Evolutionary conservation across 1,139 yeast genomes (phyloP).

Genomic region (Pneumocystis murina): DNA sequence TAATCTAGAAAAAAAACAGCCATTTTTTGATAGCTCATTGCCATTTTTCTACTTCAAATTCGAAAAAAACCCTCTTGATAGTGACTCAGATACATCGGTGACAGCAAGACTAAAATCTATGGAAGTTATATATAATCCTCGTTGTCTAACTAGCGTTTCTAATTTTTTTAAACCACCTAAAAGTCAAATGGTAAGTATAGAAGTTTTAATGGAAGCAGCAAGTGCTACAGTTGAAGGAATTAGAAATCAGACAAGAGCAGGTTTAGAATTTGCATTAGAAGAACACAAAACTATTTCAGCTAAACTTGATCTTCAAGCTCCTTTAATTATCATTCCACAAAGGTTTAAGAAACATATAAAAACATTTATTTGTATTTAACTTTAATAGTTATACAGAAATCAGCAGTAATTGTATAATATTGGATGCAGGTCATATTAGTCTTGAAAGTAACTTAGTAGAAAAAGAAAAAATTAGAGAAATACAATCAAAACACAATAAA

Average conservation of each 20-base stretch:
- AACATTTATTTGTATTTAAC: neutral
- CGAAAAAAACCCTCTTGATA: conserved; percentile 77
- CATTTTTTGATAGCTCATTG: conserved; percentile 18
- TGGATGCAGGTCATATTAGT: conserved; percentile 94
- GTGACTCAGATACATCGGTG: conserved; percentile 63
- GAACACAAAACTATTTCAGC: conserved; percentile 85
- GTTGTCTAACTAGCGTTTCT: conserved; percentile 58
- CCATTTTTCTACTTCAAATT: conserved; percentile 75
- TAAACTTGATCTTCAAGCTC: conserved; percentile 82
- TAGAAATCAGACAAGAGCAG: conserved; percentile 77
- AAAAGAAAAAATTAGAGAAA: conserved; percentile 49
- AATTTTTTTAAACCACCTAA: conserved; percentile 76
- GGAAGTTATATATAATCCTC: conserved; percentile 77
- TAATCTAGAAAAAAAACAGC: conserved; percentile 11
- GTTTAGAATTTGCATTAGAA: conserved; percentile 81
- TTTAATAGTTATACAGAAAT: conserved; percentile 31
- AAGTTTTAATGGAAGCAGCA: conserved; percentile 87
- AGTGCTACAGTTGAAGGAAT: conserved; percentile 88
- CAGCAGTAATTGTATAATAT: conserved; percentile 75
- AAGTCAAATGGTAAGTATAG: conserved; percentile 73
- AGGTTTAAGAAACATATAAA: conserved; percentile 32
- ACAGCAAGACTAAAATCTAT: conserved; percentile 67
- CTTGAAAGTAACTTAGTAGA: conserved; percentile 71
- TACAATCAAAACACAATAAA: conserved; percentile 48
- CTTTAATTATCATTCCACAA: conserved; percentile 75